These are phyloP conservation scores for Drechslerella dactyloides DNA, from an alignment of 2,329 filamentous ascomycete genomes.

Conservation along the genomic window DNA sequence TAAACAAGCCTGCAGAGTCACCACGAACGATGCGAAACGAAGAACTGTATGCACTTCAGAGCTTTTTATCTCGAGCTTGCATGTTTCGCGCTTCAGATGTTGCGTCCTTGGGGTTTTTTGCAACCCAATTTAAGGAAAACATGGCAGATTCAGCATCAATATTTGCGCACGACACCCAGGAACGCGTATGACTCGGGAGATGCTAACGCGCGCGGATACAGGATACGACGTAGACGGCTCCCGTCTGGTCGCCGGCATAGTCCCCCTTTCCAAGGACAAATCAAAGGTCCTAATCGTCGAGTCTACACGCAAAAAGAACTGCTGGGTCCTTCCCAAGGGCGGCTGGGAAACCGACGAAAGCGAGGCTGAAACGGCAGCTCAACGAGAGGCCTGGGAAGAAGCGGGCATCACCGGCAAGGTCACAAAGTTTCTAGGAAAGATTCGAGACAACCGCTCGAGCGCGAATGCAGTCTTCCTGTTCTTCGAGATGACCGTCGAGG, in stretches of 20 bases:
- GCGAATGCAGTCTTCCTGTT: conserved; percentile 56
- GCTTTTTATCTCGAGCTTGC: conserved; percentile 5
- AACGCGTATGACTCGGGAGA: neutral
- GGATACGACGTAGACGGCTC: conserved; percentile 92
- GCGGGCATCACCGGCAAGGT: conserved; percentile 87
- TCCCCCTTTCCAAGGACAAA: conserved; percentile 85
- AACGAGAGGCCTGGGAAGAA: conserved; percentile 94
- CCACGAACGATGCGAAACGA: neutral
- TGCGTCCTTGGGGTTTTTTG: neutral
- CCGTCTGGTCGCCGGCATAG: conserved; percentile 91
- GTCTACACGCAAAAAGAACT: conserved; percentile 81
- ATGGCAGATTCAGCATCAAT: neutral
- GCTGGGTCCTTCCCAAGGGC: conserved; percentile 94
- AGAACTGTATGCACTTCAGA: conserved; percentile 24
- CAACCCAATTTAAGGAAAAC: too few relatives aligned
- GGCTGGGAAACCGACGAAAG: conserved; percentile 96
- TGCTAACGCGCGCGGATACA: conserved; percentile 58
- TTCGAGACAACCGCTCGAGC: conserved; percentile 73
- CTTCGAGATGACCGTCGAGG: conserved; percentile 88
- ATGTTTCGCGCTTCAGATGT: neutral
- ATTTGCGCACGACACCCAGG: neutral
- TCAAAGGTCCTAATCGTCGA: conserved; percentile 90
- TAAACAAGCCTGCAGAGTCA: neutral
- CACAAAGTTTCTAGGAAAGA: conserved; percentile 82
- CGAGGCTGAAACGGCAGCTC: conserved; percentile 79